Evolutionary conservation across 164 flowering plant genomes (phyloP).

Genomic region (Stephania yunnanensis): DNA sequence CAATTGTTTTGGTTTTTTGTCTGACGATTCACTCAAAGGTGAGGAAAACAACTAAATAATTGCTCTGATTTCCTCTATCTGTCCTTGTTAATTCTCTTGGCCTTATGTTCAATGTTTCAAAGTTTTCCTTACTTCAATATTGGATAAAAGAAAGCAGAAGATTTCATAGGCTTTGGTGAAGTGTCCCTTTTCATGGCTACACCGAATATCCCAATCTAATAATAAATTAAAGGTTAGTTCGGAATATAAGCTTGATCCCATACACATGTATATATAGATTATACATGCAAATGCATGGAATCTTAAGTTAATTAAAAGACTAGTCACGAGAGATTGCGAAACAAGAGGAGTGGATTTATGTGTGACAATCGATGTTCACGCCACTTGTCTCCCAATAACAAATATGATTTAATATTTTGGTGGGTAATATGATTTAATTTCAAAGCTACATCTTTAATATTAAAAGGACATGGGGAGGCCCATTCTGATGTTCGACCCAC

Average conservation of each 20-base stretch:
- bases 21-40: neutral
- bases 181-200: constrained; percentile 1
- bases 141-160: neutral
- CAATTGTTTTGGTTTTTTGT: neutral
- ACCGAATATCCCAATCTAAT: neutral
- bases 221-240: neutral
- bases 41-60: neutral
- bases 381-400: neutral
- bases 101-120: neutral
- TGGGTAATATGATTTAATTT: neutral
- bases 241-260: too few relatives aligned
- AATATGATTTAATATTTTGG: neutral
- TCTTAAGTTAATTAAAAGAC: too few relatives aligned
- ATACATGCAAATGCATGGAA: too few relatives aligned
- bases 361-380: neutral
- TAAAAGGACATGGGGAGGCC: neutral
- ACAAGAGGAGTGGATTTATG: too few relatives aligned
- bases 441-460: neutral
- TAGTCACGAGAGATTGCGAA: too few relatives aligned
- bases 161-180: neutral
- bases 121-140: neutral
- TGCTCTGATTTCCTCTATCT: neutral
- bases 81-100: neutral
- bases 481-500: neutral
- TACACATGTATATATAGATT: too few relatives aligned